Evolutionary conservation across 192 early-diverging fungal species (phyloP), one percentile per base, ranked within the genome.

Genomic region (Coemansia aciculifera): DNA sequence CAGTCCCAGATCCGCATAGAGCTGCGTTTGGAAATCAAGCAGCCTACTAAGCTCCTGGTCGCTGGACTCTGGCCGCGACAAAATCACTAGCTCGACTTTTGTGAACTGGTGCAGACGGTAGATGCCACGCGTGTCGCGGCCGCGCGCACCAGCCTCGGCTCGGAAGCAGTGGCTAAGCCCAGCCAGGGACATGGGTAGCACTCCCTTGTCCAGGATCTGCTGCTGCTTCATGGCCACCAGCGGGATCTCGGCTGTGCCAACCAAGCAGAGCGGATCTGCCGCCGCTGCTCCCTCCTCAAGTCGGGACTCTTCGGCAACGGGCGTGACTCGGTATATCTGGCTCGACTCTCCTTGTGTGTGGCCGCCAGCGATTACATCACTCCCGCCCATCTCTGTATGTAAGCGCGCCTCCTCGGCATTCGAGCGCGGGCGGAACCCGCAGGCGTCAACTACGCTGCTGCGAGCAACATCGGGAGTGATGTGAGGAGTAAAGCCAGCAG

Each of bases 101-200:
- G 89, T 92, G 69, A 98, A 98, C 69, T 96, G 96, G 81, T 98
- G 94, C 21, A 98, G 89, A 2, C 96, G 86, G 79, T 96, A 98
- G 29, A 98, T 73, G 0, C 96, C 96, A 17, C 91, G 88, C 38
- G 89, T 89, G 59, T 98, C 94, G 42, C 86, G 85, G 0, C 90
- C 91, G n/a, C 94, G 86, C 0, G 93, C 87, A 0, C 92, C 89
- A 1, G 94, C 93, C 71, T 98, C 96, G 10, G 94, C 93, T 29
- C 96, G 87, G 75, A 95, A 96, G n/a, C 92, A 90, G 51, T 90
- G 86, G 31, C 95, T 91, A 29, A 94, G 86, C 1, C 90, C 96
- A 19, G 93, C 96, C 59, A 90, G 65, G 31, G 87, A 86, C 44
- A 87, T 78, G 0, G 95, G 94, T 29, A 95, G 73, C n/a, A 84